Evolutionary conservation across 202 grass and related monocot genomes (phyloP).

Genomic region (Saccharum hybrid): DNA sequence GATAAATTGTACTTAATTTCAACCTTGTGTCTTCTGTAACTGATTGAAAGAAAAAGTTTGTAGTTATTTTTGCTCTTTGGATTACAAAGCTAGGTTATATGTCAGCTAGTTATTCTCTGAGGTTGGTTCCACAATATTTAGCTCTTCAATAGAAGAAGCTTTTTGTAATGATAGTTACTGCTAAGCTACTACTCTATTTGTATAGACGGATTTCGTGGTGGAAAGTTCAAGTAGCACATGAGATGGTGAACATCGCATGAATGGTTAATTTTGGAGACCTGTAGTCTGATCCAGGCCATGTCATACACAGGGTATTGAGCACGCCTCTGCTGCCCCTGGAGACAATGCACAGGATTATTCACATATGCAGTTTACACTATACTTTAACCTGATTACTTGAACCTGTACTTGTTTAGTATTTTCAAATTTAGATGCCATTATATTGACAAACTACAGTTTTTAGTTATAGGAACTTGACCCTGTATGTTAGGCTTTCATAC

Average conservation of each 20-base stretch:
- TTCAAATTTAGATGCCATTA: conserved; percentile 19
- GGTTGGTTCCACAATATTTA: conserved; percentile 11
- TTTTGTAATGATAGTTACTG: neutral
- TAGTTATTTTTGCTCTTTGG: neutral
- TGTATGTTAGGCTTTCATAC: neutral
- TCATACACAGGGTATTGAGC: neutral
- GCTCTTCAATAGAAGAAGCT: conserved; percentile 7
- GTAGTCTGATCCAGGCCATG: neutral
- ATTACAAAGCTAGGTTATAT: conserved; percentile 12
- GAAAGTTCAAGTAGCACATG: conserved; percentile 14
- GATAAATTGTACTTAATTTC: conserved; percentile 41
- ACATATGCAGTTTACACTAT: conserved; percentile 8
- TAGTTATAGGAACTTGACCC: neutral
- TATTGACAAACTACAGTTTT: conserved; percentile 29
- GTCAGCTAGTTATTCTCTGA: conserved; percentile 15
- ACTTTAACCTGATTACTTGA: neutral
- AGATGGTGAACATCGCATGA: conserved; percentile 5
- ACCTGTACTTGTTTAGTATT: conserved; percentile 12
- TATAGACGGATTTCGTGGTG: conserved; percentile 8
- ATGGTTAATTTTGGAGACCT: conserved; percentile 15
- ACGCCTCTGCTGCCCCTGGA: neutral
- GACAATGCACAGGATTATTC: neutral
- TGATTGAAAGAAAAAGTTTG: conserved; percentile 26
- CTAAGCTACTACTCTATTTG: conserved; percentile 4
- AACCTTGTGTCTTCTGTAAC: conserved; percentile 10